These are phyloP conservation scores for Pyrenophora teres DNA, from an alignment of 2,329 filamentous ascomycete species.

Conservation along the genomic window DNA sequence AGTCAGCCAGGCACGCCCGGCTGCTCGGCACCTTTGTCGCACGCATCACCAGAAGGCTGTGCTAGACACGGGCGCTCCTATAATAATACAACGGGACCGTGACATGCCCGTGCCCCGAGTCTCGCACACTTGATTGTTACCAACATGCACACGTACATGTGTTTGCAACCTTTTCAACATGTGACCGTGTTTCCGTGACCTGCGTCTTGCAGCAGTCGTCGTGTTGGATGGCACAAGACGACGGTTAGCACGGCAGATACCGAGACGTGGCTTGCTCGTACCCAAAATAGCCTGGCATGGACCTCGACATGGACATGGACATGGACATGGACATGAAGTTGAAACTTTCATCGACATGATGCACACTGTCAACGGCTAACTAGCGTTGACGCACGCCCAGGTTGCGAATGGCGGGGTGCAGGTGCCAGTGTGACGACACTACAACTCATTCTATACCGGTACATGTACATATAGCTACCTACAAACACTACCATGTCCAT, in stretches of 20 bases:
- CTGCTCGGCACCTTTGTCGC: conserved; percentile 12
- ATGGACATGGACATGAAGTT: too few species aligned
- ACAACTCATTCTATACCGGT: too few species aligned
- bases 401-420: background rate
- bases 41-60: conserved; percentile 3
- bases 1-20: conserved; percentile 12
- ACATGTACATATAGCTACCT: too few species aligned
- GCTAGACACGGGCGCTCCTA: conserved; percentile 6
- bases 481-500: background rate
- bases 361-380: background rate
- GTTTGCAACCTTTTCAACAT: too few species aligned
- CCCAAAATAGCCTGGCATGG: too few species aligned
- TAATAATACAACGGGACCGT: conserved; percentile 3
- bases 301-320: too few species aligned
- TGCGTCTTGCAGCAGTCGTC: too few species aligned
- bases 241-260: conserved; percentile 9
- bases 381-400: background rate
- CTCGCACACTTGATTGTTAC: too few species aligned
- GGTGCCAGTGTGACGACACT: background rate
- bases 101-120: conserved; percentile 10
- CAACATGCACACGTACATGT: too few species aligned
- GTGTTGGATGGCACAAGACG: background rate
- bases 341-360: background rate
- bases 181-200: too few species aligned
- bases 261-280: too few species aligned